These are phyloP conservation scores for Skeletonema costatum DNA, from an alignment of 108 stramenopile species.

Conservation along the genomic window DNA sequence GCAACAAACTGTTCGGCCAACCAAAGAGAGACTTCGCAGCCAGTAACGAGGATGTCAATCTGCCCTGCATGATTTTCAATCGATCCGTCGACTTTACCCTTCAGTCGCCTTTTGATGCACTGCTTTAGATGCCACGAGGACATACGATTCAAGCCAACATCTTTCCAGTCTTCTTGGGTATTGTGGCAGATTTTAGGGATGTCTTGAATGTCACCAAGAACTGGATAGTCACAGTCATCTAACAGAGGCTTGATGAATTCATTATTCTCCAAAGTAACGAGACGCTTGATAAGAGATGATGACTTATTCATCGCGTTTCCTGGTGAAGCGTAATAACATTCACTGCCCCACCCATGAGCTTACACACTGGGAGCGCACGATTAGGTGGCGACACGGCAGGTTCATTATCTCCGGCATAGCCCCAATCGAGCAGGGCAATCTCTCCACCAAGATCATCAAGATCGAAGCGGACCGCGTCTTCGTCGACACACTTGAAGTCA, in stretches of 20 bases:
- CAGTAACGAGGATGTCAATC: conserved; percentile 77
- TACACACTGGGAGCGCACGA: conserved; percentile 34
- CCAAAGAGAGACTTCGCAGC: conserved; percentile 85
- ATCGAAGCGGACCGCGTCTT: conserved; percentile 62
- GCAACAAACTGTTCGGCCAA: conserved; percentile 85
- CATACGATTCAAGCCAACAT: conserved; percentile 60
- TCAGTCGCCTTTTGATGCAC: conserved; percentile 44
- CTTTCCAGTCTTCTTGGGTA: conserved; percentile 68
- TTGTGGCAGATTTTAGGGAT: conserved; percentile 54
- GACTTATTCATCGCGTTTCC: conserved; percentile 34
- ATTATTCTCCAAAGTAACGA: conserved; percentile 56
- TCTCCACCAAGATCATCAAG: conserved; percentile 74
- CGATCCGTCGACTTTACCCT: conserved; percentile 41
- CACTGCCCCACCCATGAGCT: conserved; percentile 57
- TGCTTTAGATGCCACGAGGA: conserved; percentile 57
- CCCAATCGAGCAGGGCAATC: conserved; percentile 66
- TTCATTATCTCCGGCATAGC: conserved; percentile 17
- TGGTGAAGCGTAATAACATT: conserved; percentile 47
- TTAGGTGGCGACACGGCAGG: conserved; percentile 53
- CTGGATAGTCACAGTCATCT: conserved; percentile 43
- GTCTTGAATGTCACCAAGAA: conserved; percentile 57
- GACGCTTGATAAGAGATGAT: conserved; percentile 50
- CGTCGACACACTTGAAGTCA: conserved; percentile 29
- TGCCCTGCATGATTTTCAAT: conserved; percentile 18
- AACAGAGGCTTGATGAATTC: conserved; percentile 53